A percentile compares a stretch with the other conserved stretches of the same genome.
These are phyloP conservation scores for Phialophora verrucosa DNA, from an alignment of 2,329 filamentous ascomycete species.

Conservation along the genomic window DNA sequence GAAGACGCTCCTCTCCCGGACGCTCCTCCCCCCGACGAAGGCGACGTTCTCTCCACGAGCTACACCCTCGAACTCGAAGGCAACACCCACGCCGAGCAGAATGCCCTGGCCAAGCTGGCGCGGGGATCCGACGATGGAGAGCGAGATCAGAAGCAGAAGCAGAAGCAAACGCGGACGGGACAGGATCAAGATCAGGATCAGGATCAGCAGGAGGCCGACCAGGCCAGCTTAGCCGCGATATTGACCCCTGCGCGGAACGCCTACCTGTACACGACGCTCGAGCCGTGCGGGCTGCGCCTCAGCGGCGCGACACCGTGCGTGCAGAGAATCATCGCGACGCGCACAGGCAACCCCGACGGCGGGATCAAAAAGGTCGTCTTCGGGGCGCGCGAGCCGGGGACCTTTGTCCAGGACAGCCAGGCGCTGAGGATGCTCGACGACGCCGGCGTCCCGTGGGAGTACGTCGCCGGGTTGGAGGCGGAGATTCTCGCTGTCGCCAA, in stretches of 20 bases:
- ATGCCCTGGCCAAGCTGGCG: conserved; percentile 76
- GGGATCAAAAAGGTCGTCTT: conserved; percentile 81
- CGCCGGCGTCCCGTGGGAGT: conserved; percentile 74
- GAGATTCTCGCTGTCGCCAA: conserved; percentile 83
- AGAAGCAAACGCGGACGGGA: no score
- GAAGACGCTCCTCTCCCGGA: conserved; percentile 46
- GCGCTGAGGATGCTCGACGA: conserved; percentile 72
- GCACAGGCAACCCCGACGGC: conserved; percentile 43
- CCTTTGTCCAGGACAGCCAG: conserved; percentile 82
- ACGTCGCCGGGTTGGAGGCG: conserved; percentile 75
- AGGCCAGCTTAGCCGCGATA: conserved; percentile 51
- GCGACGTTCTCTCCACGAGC: conserved; percentile 72
- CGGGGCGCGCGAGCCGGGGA: conserved; percentile 86
- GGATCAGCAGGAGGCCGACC: not conserved
- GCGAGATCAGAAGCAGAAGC: not conserved
- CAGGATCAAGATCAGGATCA: conserved; percentile 7
- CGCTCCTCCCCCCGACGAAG: conserved; percentile 1
- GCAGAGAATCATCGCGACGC: conserved; percentile 70
- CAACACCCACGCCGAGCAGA: conserved; percentile 97
- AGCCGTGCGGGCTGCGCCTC: conserved; percentile 54
- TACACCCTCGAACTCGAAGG: conserved; percentile 89
- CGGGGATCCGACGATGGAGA: conserved; percentile 38
- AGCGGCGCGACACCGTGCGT: conserved; percentile 64
- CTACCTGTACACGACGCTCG: conserved; percentile 89
- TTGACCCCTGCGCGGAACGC: conserved; percentile 55